Conservation (phyloP, 805 yeast genomes). For the Wickerhamomyces rabaulensis region DNA sequence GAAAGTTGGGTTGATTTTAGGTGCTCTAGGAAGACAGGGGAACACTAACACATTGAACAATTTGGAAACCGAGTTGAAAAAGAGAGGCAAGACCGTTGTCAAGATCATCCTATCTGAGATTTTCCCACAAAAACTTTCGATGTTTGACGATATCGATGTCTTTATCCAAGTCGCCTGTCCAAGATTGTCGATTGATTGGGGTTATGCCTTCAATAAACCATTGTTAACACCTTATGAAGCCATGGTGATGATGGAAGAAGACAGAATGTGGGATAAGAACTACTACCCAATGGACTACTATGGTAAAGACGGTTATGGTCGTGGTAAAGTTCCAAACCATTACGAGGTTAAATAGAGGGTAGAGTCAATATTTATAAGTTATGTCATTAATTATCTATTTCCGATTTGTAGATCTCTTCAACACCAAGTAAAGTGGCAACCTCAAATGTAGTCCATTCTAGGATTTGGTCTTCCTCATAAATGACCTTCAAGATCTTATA, state of each 20-base stretch:
- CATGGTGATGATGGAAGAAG: conserved; percentile 79
- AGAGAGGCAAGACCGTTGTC: conserved; percentile 61
- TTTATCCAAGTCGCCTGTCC: conserved; percentile 98
- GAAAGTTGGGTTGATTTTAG: conserved; percentile 79
- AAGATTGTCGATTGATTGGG: conserved; percentile 95
- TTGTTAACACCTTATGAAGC: conserved; percentile 94
- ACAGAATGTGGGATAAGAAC: conserved; percentile 53
- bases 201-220: conserved; percentile 92
- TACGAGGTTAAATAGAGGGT: conserved; percentile 11
- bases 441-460: conserved; percentile 53
- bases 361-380: not conserved
- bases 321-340: conserved; percentile 67
- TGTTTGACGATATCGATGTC: conserved; percentile 90
- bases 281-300: conserved; percentile 97
- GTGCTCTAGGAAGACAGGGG: conserved; percentile 96
- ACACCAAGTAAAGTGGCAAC: conserved; percentile 70
- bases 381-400: not conserved
- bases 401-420: conserved; percentile 30
- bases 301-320: conserved; percentile 82
- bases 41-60: conserved; percentile 69
- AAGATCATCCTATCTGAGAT: conserved; percentile 87
- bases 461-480: conserved; percentile 28
- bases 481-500: conserved; percentile 29
- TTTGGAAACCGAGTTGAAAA: conserved; percentile 49
- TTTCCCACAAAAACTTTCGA: conserved; percentile 85